Evolutionary conservation across 306 rosid species (phyloP).

Genomic region (Pyrus communis): DNA sequence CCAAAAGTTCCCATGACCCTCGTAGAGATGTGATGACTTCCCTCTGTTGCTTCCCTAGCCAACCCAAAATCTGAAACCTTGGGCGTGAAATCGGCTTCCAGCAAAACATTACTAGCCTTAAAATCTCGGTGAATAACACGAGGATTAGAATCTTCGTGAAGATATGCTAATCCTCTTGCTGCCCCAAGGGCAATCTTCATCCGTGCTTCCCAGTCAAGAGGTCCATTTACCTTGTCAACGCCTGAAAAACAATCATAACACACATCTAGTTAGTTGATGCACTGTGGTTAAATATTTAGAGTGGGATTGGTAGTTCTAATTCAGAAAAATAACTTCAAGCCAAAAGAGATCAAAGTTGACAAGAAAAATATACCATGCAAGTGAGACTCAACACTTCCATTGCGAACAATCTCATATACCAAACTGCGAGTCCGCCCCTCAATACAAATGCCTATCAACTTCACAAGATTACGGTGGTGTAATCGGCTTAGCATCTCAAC

Average conservation of each 20-base stretch:
- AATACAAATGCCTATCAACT: constrained; percentile 82
- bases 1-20: constrained; percentile 98
- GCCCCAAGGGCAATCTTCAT: constrained; percentile 91
- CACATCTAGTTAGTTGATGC: not conserved
- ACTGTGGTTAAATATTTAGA: not conserved
- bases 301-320: not conserved
- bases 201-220: constrained; percentile 94
- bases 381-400: constrained; percentile 97
- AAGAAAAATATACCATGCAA: constrained; percentile 65
- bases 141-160: constrained; percentile 95
- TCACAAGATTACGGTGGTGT: constrained; percentile 98
- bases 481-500: constrained; percentile 90
- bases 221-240: constrained; percentile 54
- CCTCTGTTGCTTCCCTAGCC: constrained; percentile 97
- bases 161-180: constrained; percentile 96
- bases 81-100: constrained; percentile 90
- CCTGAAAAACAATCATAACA: constrained; percentile 40
- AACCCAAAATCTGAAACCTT: constrained; percentile 97
- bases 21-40: constrained; percentile 77
- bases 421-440: constrained; percentile 77
- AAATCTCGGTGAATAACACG: constrained; percentile 95
- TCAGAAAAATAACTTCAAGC: not conserved
- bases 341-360: constrained; percentile 1
- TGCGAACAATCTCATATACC: constrained; percentile 84
- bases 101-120: constrained; percentile 82